A percentile compares a stretch with the other conserved stretches of the same genome.
Evolutionary conservation across 495 filamentous ascomycete genomes (phyloP).

Genomic region (Hypoxylon intermedium): DNA sequence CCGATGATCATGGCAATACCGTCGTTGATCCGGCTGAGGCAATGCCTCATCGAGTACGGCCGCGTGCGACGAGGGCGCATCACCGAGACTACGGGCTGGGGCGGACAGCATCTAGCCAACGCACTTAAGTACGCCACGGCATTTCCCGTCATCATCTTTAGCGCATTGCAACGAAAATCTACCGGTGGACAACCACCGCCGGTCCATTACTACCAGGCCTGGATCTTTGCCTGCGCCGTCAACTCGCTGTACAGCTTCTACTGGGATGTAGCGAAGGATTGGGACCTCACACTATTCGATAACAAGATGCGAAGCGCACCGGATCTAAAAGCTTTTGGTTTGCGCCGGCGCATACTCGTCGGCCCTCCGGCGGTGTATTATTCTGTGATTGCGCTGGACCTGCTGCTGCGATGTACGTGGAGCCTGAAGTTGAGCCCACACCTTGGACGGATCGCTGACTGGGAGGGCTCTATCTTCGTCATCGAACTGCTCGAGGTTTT

Average conservation of each 20-base stretch:
- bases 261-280: constrained; percentile 97
- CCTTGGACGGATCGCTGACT: constrained; percentile 80
- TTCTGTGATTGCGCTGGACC: constrained; percentile 76
- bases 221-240: constrained; percentile 67
- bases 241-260: constrained; percentile 95
- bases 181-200: constrained; percentile 53
- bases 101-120: constrained; percentile 88
- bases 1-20: constrained; percentile 81
- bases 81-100: constrained; percentile 61
- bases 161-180: constrained; percentile 73
- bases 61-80: constrained; percentile 68
- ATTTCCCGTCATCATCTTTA: constrained; percentile 87
- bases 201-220: constrained; percentile 56
- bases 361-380: constrained; percentile 77
- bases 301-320: constrained; percentile 54
- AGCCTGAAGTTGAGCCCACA: constrained; percentile 80
- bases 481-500: constrained; percentile 85
- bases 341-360: constrained; percentile 77
- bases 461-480: constrained; percentile 84
- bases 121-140: constrained; percentile 90
- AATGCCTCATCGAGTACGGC: constrained; percentile 87
- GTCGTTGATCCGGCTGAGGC: constrained; percentile 82
- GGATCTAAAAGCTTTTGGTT: constrained; percentile 69
- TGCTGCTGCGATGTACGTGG: constrained; percentile 88
- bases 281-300: constrained; percentile 88